Evolutionary conservation across 345 rosid genomes (phyloP).

Genomic region (Eucalyptus erythrocorys): DNA sequence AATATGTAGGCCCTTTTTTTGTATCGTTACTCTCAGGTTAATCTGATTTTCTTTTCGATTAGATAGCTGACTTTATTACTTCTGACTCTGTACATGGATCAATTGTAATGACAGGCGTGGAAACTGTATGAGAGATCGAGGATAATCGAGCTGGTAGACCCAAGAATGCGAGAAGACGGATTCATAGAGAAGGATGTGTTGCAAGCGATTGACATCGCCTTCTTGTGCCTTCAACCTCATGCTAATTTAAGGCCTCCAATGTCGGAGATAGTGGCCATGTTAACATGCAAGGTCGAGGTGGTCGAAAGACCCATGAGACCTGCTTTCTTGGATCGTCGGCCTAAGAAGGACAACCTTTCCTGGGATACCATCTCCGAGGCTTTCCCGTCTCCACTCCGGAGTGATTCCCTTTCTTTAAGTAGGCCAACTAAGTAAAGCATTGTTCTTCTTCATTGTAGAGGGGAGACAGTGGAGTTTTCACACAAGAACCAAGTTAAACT

Average conservation of each 20-base stretch:
- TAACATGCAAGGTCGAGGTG: constrained; percentile 29
- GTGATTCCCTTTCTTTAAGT: constrained; percentile 5
- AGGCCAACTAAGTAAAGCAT: not conserved
- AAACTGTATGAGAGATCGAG: constrained; percentile 28
- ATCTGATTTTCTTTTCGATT: not conserved
- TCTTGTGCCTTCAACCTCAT: constrained; percentile 44
- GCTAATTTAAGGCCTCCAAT: constrained; percentile 41
- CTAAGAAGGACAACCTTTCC: constrained; percentile 8
- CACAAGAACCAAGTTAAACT: not conserved
- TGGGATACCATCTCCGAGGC: constrained; percentile 35
- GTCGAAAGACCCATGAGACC: constrained; percentile 23
- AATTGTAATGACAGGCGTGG: constrained; percentile 34
- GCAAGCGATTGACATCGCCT: constrained; percentile 36
- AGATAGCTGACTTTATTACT: not conserved
- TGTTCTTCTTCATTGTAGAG: not conserved
- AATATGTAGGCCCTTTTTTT: constrained; percentile 31
- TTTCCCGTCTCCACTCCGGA: constrained; percentile 23
- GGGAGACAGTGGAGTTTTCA: not conserved
- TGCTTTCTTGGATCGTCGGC: constrained; percentile 17
- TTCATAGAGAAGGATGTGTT: constrained; percentile 21
- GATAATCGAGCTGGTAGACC: constrained; percentile 33
- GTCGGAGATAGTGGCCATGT: constrained; percentile 50
- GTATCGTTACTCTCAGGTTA: not conserved
- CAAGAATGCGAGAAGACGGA: constrained; percentile 20
- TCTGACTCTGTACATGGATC: not conserved